A percentile compares a stretch with the other conserved stretches of the same genome.
phyloP scores from a whole-genome alignment of 1,139 yeast species.

The Kazachstania sp. region DNA sequence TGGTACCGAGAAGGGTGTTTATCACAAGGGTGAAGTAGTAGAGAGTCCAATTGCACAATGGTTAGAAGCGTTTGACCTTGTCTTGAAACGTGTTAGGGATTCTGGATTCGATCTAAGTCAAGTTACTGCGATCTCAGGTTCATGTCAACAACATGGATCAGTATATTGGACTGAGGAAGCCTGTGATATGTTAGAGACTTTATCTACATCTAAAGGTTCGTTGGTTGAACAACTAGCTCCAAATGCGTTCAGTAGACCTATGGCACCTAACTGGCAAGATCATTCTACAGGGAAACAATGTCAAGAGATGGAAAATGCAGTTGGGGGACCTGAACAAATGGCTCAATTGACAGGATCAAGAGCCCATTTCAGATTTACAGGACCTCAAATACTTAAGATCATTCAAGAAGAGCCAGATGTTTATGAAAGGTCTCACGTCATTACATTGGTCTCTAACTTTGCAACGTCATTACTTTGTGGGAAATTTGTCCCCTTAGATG shows the following conservation, averaged over 20 bases:
- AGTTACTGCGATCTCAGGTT: slow-evolving; percentile 72
- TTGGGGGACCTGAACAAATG: slow-evolving; percentile 49
- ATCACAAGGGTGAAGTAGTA: slow-evolving; percentile 43
- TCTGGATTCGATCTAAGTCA: slow-evolving; percentile 45
- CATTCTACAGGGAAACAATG: slow-evolving; percentile 75
- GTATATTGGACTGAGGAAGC: slow-evolving; percentile 65
- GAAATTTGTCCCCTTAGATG: slow-evolving; percentile 54
- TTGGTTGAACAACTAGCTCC: slow-evolving; percentile 42
- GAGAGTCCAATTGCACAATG: slow-evolving; percentile 82
- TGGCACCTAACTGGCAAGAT: slow-evolving; percentile 93
- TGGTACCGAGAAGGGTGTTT: slow-evolving; percentile 64
- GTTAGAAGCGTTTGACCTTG: slow-evolving; percentile 71
- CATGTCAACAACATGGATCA: slow-evolving; percentile 91
- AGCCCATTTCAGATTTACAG: slow-evolving; percentile 87
- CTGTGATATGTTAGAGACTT: slow-evolving; percentile 32
- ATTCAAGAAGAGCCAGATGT: slow-evolving; percentile 46
- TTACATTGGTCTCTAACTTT: slow-evolving; percentile 73
- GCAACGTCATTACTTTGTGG: slow-evolving; percentile 67
- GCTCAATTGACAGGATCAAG: slow-evolving; percentile 73
- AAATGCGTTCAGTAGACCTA: slow-evolving; percentile 49
- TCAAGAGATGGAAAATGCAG: slow-evolving; percentile 48
- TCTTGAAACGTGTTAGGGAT: slow-evolving; percentile 40
- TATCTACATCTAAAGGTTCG: slow-evolving; percentile 23
- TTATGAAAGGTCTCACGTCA: slow-evolving; percentile 50
- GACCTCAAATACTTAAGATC: slow-evolving; percentile 76